Percentiles rank a stretch among this genome's conserved stretches.
phyloP scores from a whole-genome alignment of 2,329 filamentous ascomycete species.

The Colletotrichum trifolii region DNA sequence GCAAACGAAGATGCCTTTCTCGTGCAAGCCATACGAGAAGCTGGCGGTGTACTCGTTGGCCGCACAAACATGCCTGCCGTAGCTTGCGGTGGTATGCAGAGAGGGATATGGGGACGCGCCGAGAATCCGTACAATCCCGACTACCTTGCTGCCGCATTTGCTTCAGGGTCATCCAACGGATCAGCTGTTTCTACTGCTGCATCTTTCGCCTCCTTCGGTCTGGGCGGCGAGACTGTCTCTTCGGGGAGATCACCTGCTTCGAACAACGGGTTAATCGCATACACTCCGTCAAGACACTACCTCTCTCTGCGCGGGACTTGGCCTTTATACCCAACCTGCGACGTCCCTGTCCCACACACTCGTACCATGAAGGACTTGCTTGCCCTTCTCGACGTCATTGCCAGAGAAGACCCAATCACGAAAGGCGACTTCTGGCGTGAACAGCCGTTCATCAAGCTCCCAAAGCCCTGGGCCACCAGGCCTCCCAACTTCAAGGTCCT shows the following conservation, averaged over 20 bases:
- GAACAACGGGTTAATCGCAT: slow-evolving; percentile 63
- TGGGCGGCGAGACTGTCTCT: slow-evolving; percentile 64
- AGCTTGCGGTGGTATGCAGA: slow-evolving; percentile 65
- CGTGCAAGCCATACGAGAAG: slow-evolving; percentile 57
- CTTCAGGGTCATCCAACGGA: slow-evolving; percentile 65
- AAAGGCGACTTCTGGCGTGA: neutral
- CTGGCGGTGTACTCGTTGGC: slow-evolving; percentile 63
- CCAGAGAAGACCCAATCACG: neutral
- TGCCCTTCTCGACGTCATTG: neutral
- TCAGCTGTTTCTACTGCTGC: slow-evolving; percentile 59
- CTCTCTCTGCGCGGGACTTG: slow-evolving; percentile 61
- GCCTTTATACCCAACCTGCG: slow-evolving; percentile 64
- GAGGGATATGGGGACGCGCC: slow-evolving; percentile 62
- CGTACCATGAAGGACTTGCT: slow-evolving; percentile 54
- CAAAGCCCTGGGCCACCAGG: neutral
- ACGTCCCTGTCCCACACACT: slow-evolving; percentile 62
- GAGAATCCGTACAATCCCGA: slow-evolving; percentile 63
- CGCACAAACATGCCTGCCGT: slow-evolving; percentile 69
- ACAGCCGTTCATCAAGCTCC: neutral
- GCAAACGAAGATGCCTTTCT: slow-evolving; percentile 64
- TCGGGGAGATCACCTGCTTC: slow-evolving; percentile 62
- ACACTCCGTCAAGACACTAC: slow-evolving; percentile 61
- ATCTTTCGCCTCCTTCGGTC: slow-evolving; percentile 60
- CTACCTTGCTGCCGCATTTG: slow-evolving; percentile 63
- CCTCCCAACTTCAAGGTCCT: neutral